Evolutionary conservation across 2,329 filamentous ascomycete species (phyloP).

Genomic region (Claviceps sp.): DNA sequence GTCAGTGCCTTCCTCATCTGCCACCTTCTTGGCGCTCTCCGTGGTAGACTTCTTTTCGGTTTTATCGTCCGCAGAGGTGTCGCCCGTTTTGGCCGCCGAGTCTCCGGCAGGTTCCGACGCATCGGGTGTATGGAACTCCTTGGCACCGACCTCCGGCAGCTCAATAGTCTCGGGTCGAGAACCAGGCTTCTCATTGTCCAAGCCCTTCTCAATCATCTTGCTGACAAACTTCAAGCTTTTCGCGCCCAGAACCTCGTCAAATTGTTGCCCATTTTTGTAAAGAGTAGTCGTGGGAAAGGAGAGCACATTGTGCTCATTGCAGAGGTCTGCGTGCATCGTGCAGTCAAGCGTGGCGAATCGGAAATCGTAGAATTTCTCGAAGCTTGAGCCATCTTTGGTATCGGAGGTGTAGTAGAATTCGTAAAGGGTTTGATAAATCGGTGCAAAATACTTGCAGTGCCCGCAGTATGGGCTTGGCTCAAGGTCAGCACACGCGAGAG

Average conservation of each 20-base stretch:
- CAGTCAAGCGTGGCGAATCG: conserved; percentile 82
- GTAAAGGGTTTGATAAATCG: conserved; percentile 82
- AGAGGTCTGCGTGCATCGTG: conserved; percentile 67
- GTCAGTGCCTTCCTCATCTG: conserved; percentile 1
- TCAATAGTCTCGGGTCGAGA: conserved; percentile 55
- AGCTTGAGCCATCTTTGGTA: conserved; percentile 47
- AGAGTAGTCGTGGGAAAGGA: conserved; percentile 68
- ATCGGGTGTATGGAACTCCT: conserved; percentile 22
- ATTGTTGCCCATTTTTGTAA: conserved; percentile 62
- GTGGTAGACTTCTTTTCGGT: conserved; percentile 17
- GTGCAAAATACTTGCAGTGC: conserved; percentile 70
- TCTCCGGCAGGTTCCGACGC: conserved; percentile 18
- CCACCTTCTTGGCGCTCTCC: conserved; percentile 13
- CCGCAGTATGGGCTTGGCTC: conserved; percentile 41
- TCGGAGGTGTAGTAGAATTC: conserved; percentile 90
- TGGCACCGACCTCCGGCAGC: conserved; percentile 60
- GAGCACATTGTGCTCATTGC: conserved; percentile 50
- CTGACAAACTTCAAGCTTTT: conserved; percentile 56
- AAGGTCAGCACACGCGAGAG: conserved; percentile 13
- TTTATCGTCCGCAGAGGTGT: conserved; percentile 9
- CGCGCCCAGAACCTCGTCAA: conserved; percentile 50
- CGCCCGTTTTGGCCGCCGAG: conserved; percentile 12
- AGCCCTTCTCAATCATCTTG: conserved; percentile 56
- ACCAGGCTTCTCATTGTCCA: conserved; percentile 70
- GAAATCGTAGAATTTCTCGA: conserved; percentile 77